Evolutionary conservation across 495 filamentous ascomycete species (phyloP).

Genomic region (Niebla homalea): DNA sequence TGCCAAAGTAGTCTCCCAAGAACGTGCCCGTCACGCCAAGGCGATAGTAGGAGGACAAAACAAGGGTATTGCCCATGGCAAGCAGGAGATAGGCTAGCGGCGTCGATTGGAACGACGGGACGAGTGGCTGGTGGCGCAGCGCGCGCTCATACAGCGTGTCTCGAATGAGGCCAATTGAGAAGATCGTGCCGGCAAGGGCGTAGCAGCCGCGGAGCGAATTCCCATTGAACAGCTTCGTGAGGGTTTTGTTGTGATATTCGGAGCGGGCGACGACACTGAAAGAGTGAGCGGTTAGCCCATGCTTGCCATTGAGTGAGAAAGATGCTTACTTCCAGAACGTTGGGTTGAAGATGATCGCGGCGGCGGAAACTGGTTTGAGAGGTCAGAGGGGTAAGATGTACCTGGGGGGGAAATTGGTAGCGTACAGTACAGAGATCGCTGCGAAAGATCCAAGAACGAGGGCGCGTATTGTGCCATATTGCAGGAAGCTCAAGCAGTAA

Average conservation of each 20-base stretch:
- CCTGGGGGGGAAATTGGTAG: too few species aligned
- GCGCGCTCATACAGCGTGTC: slow-evolving; percentile 64
- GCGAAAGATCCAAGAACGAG: too few species aligned
- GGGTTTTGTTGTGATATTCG: slow-evolving; percentile 85
- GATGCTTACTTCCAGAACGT: slow-evolving; percentile 44
- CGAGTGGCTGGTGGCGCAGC: slow-evolving; percentile 63
- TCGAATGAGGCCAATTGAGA: slow-evolving; percentile 77
- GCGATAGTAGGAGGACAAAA: slow-evolving; percentile 76
- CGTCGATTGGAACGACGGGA: slow-evolving; percentile 47
- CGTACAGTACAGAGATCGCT: too few species aligned
- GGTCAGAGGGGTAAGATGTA: background rate
- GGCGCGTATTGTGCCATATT: too few species aligned
- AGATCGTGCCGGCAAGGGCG: slow-evolving; percentile 74
- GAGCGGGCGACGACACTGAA: slow-evolving; percentile 6
- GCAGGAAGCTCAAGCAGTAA: too few species aligned
- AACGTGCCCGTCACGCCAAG: slow-evolving; percentile 96
- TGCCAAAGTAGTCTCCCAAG: slow-evolving; percentile 95
- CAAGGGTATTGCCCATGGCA: slow-evolving; percentile 65
- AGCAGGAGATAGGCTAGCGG: slow-evolving; percentile 56
- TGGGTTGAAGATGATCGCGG: slow-evolving; percentile 41
- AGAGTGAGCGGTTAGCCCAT: slow-evolving; percentile 8
- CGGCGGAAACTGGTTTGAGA: slow-evolving; percentile 27
- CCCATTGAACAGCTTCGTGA: slow-evolving; percentile 76
- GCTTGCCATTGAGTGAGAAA: background rate
- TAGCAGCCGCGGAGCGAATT: slow-evolving; percentile 79